phyloP scores from a whole-genome alignment of 1,284 basidiomycete genomes.

The Heterobasidion irregulare region DNA sequence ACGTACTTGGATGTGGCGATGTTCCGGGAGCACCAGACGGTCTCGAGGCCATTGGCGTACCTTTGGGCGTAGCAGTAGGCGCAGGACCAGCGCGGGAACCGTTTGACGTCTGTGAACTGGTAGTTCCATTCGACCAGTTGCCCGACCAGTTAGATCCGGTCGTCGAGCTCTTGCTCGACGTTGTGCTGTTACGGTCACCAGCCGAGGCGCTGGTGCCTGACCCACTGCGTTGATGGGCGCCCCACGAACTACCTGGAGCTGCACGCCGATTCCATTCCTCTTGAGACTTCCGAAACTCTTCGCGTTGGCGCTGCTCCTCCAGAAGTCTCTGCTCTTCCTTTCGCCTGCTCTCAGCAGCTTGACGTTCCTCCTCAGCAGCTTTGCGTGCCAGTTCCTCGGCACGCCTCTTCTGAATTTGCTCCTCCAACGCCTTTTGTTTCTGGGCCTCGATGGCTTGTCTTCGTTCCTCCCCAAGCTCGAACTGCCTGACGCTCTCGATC shows the following conservation, averaged over 20 bases:
- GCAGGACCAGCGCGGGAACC: constrained; percentile 17
- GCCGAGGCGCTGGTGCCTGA: constrained; percentile 15
- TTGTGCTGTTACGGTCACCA: constrained; percentile 20
- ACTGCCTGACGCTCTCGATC: neutral
- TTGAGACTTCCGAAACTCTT: constrained; percentile 16
- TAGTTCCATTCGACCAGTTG: constrained; percentile 15
- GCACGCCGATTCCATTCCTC: constrained; percentile 15
- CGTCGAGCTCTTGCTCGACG: constrained; percentile 19
- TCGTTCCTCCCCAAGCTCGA: neutral
- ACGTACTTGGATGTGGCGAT: constrained; percentile 16
- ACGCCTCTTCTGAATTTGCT: neutral
- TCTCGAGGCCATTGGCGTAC: constrained; percentile 14
- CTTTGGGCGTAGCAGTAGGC: constrained; percentile 15
- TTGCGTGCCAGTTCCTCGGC: neutral
- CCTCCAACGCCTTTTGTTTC: constrained; percentile 1
- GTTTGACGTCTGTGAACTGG: constrained; percentile 15
- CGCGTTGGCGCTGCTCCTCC: constrained; percentile 1
- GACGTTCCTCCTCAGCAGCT: neutral
- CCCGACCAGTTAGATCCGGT: constrained; percentile 12
- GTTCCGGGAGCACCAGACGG: constrained; percentile 13
- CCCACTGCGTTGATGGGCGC: constrained; percentile 12
- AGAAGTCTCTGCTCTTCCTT: constrained; percentile 5
- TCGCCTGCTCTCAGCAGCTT: neutral
- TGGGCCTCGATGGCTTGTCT: constrained; percentile 5
- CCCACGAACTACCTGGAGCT: constrained; percentile 12